These are phyloP conservation scores for Termitomyces sp. DNA, from an alignment of 768 basidiomycete species.

Conservation along the genomic window DNA sequence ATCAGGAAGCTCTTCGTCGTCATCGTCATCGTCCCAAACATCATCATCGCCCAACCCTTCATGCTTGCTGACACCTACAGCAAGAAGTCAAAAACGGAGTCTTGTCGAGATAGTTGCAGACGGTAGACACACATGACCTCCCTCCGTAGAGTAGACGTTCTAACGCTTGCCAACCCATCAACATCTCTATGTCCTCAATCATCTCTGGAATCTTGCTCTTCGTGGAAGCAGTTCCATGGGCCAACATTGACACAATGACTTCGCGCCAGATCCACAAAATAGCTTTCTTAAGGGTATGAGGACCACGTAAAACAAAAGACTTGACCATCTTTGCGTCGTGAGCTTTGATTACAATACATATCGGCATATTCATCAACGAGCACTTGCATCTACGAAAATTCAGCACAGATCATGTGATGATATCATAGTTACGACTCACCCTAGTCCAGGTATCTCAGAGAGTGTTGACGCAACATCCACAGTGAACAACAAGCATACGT, in stretches of 20 bases:
- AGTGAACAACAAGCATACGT: constrained; percentile 49
- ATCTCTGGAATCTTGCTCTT: constrained; percentile 38
- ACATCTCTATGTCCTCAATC: constrained; percentile 51
- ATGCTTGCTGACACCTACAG: background rate
- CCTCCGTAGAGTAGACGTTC: constrained; percentile 54
- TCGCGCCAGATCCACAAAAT: constrained; percentile 69
- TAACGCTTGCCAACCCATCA: constrained; percentile 45
- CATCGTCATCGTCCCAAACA: constrained; percentile 26
- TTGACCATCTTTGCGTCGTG: constrained; percentile 38
- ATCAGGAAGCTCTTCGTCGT: constrained; percentile 11
- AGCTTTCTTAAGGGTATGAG: constrained; percentile 37
- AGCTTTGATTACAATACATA: constrained; percentile 40
- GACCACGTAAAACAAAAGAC: constrained; percentile 42
- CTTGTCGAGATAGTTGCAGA: background rate
- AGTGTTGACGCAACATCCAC: constrained; percentile 42
- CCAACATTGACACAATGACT: constrained; percentile 52
- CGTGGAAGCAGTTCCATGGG: constrained; percentile 22
- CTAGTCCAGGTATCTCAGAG: background rate
- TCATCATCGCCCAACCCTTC: constrained; percentile 18
- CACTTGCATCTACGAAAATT: constrained; percentile 45
- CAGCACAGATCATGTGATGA: background rate
- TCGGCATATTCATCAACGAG: constrained; percentile 37
- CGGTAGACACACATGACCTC: constrained; percentile 35
- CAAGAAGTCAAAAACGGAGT: background rate
- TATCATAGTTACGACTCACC: background rate